phyloP scores from a whole-genome alignment of 768 basidiomycete genomes.

The Hericium coralloides region DNA sequence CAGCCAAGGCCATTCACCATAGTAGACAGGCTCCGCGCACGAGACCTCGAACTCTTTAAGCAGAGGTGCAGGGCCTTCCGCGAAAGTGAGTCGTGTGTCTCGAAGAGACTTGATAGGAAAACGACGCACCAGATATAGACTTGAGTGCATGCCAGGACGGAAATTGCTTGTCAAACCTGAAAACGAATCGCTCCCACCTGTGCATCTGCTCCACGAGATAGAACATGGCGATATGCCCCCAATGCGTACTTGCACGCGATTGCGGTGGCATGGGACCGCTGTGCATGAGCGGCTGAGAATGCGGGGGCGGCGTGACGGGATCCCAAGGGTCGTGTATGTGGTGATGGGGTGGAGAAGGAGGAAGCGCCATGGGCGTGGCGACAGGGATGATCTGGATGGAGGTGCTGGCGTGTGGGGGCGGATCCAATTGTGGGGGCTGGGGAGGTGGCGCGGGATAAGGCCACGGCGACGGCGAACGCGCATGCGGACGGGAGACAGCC shows the following conservation, averaged over 20 bases:
- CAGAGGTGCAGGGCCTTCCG: slow-evolving; percentile 60
- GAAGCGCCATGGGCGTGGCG: slow-evolving; percentile 9
- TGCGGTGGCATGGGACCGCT: slow-evolving; percentile 15
- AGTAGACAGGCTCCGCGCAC: slow-evolving; percentile 49
- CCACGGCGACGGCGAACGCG: slow-evolving; percentile 16
- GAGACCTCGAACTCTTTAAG: slow-evolving; percentile 73
- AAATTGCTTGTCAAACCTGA: slow-evolving; percentile 72
- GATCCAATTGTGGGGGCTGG: slow-evolving; percentile 15
- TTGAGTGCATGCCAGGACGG: slow-evolving; percentile 65
- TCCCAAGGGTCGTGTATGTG: slow-evolving; percentile 6
- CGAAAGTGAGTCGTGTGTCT: slow-evolving; percentile 5
- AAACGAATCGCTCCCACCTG: slow-evolving; percentile 75
- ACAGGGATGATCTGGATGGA: slow-evolving; percentile 15
- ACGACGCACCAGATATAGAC: slow-evolving; percentile 52
- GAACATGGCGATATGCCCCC: slow-evolving; percentile 75
- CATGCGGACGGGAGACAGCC: slow-evolving; percentile 5
- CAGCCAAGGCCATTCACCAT: slow-evolving; percentile 66
- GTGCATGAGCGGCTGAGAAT: slow-evolving; percentile 9
- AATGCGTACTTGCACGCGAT: slow-evolving; percentile 46
- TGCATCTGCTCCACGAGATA: slow-evolving; percentile 77
- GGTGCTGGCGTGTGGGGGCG: slow-evolving; percentile 11
- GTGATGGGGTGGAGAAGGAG: slow-evolving; percentile 12
- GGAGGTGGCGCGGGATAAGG: slow-evolving; percentile 15
- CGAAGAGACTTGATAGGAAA: not conserved
- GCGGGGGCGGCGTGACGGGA: slow-evolving; percentile 10